Percentiles rank a stretch among this genome's conserved stretches.
These are phyloP conservation scores for Simplicillium aogashimaense DNA, from an alignment of 2,329 filamentous ascomycete genomes.

Conservation along the genomic window DNA sequence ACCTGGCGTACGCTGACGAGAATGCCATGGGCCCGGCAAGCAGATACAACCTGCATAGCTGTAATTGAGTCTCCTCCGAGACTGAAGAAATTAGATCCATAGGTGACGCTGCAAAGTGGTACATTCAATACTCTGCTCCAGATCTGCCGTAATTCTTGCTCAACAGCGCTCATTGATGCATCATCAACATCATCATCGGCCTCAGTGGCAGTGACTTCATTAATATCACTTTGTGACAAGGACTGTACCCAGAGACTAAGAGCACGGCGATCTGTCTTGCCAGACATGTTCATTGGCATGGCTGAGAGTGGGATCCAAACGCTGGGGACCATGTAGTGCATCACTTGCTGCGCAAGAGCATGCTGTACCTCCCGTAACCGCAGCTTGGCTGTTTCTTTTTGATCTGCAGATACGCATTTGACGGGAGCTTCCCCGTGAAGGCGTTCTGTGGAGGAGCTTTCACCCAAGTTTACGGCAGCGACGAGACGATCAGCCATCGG, in stretches of 20 bases:
- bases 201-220: neutral
- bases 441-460: neutral
- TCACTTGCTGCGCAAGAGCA: neutral
- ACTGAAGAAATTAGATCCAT: neutral
- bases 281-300: neutral
- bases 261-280: neutral
- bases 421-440: too few species aligned
- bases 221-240: neutral
- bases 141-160: slow-evolving; percentile 8
- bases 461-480: neutral
- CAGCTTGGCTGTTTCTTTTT: neutral
- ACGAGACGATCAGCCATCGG: neutral
- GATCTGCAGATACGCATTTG: neutral
- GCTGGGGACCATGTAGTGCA: neutral
- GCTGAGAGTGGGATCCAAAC: neutral
- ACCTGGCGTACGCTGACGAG: slow-evolving; percentile 1
- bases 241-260: neutral
- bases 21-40: slow-evolving; percentile 1
- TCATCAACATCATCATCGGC: neutral
- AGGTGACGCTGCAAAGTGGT: neutral
- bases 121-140: slow-evolving; percentile 18
- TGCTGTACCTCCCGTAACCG: neutral
- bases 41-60: slow-evolving; percentile 1
- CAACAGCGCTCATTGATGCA: neutral
- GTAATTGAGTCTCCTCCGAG: slow-evolving; percentile 3